Conservation (phyloP, 192 early-diverging fungal species). For the Coemansia sp. region DNA sequence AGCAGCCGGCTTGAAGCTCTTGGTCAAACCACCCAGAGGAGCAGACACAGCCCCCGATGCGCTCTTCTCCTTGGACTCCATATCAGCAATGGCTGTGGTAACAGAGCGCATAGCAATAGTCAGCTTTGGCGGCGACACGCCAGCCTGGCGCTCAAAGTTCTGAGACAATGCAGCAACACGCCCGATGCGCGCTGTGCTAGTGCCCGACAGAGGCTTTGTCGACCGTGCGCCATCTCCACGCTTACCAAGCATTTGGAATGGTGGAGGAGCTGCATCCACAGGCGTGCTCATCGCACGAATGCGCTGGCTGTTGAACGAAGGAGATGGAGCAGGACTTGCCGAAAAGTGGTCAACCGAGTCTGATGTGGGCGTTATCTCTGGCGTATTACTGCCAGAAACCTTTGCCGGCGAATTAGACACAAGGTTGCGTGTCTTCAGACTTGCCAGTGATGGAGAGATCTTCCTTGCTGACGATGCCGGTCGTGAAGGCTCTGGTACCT, state of each 20-base stretch:
- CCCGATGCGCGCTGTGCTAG: constrained; percentile 42
- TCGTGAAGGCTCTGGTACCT: not conserved
- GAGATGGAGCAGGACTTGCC: constrained; percentile 8
- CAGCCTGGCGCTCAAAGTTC: constrained; percentile 47
- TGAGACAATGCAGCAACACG: constrained; percentile 53
- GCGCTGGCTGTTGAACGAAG: constrained; percentile 21
- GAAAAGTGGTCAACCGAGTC: not conserved
- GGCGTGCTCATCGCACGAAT: constrained; percentile 49
- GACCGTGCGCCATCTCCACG: not conserved
- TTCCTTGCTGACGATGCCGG: constrained; percentile 29
- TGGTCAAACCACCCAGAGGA: constrained; percentile 15
- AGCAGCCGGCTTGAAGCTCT: constrained; percentile 18
- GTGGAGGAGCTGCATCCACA: constrained; percentile 30
- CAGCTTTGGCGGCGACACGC: constrained; percentile 18
- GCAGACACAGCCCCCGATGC: constrained; percentile 29
- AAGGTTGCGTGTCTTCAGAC: constrained; percentile 40
- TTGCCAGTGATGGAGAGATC: constrained; percentile 46
- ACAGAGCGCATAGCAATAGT: constrained; percentile 29
- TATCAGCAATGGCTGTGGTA: not conserved
- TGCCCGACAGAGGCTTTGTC: not conserved
- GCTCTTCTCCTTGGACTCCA: constrained; percentile 3
- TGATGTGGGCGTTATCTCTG: constrained; percentile 19
- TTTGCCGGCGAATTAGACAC: constrained; percentile 48
- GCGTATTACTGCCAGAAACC: constrained; percentile 11
- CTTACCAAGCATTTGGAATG: constrained; percentile 1